Percentiles rank a stretch among this genome's conserved stretches.
phyloP scores from a whole-genome alignment of 495 filamentous ascomycete species.

The Podospora anserina region DNA sequence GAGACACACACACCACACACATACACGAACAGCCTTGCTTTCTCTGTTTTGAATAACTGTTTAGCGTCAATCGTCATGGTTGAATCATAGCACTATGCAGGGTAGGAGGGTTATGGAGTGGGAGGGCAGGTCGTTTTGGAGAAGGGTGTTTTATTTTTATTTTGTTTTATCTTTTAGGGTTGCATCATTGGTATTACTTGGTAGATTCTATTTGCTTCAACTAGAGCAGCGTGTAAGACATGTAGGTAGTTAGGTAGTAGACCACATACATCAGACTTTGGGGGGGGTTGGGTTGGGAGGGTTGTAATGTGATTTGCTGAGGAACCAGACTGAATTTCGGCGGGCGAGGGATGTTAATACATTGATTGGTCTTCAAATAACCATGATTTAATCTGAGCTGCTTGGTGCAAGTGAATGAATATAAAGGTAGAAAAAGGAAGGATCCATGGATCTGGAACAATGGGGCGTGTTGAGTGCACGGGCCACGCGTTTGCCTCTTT shows the following conservation, averaged over 20 bases:
- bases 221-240: background rate
- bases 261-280: background rate
- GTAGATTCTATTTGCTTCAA: background rate
- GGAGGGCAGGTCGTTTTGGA: background rate
- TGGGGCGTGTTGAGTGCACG: background rate
- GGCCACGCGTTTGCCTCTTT: constrained; percentile 4
- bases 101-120: background rate
- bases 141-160: background rate
- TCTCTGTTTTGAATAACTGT: background rate
- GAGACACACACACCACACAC: background rate
- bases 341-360: background rate
- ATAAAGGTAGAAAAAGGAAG: background rate
- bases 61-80: background rate
- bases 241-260: background rate
- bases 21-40: constrained; percentile 3
- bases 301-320: background rate
- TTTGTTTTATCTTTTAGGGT: background rate
- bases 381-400: background rate
- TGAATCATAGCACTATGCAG: background rate
- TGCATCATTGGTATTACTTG: background rate
- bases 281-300: no score
- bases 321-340: background rate
- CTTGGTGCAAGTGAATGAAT: background rate
- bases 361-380: background rate
- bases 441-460: background rate